These are phyloP conservation scores for Eimeria falciformis DNA, from an alignment of 169 alveolate species.

Conservation along the genomic window DNA sequence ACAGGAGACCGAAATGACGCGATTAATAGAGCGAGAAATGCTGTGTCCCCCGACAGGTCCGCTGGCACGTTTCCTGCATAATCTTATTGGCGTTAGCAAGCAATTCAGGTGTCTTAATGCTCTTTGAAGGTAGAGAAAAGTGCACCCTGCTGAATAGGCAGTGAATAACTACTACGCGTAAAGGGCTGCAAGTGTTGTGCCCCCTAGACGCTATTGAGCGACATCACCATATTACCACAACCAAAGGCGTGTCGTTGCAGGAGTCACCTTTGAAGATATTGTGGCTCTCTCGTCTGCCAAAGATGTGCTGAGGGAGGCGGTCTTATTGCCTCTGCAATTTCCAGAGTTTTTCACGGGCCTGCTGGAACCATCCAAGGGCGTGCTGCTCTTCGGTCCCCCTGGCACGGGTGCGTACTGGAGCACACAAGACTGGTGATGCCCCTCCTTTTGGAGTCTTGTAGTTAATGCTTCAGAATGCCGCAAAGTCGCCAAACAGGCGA, in stretches of 20 bases:
- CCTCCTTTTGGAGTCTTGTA: too few relatives aligned
- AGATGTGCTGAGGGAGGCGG: conserved; percentile 93
- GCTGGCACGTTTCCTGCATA: background rate
- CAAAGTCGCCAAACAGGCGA: too few relatives aligned
- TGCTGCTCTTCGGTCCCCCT: conserved; percentile 96
- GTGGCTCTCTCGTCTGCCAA: conserved; percentile 93
- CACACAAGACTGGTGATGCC: background rate
- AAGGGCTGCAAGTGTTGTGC: too few relatives aligned
- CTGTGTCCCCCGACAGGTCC: conserved; percentile 45
- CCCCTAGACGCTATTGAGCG: too few relatives aligned
- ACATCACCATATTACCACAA: too few relatives aligned
- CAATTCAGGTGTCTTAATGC: too few relatives aligned
- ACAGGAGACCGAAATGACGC: conserved; percentile 8
- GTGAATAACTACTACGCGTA: too few relatives aligned
- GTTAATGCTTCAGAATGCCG: too few relatives aligned
- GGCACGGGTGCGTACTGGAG: conserved; percentile 88
- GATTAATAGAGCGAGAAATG: conserved; percentile 21
- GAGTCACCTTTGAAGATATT: conserved; percentile 90
- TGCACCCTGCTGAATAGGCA: too few relatives aligned
- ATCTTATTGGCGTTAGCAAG: too few relatives aligned
- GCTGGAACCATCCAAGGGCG: conserved; percentile 95
- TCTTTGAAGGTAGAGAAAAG: too few relatives aligned
- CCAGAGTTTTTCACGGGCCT: conserved; percentile 95
- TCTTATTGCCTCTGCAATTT: conserved; percentile 92
- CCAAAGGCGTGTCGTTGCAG: background rate